Evolutionary conservation across 2,329 filamentous ascomycete genomes (phyloP), one percentile per base, ranked within the genome.

Genomic region (Fusarium lateritium): DNA sequence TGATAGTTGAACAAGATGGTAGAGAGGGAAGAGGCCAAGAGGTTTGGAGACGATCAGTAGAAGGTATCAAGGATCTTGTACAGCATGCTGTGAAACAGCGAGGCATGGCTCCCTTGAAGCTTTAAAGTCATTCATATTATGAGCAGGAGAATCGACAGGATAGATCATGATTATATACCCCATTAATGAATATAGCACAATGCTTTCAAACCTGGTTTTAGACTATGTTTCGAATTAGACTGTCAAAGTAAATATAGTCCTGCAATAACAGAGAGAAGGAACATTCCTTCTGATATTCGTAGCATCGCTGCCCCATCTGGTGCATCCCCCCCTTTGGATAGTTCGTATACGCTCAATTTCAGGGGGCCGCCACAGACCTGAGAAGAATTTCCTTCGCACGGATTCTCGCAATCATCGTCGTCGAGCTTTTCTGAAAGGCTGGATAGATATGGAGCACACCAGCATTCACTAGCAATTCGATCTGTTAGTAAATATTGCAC

Each of bases 81-180:
- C 87, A 90, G 73, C 75, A 75, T 21, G 89, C 89, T 8, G 83
- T 91, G 24, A 76, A 73, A 70, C 78, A 85, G 50, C 82, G 89
- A 63, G 90, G 89, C 0, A 76, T 92, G 62, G 86, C 84, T 19
- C 78, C 78, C 13, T 80, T 91, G 78, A 82, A 84, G 57, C 81
- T 89, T 63, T 83, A 69, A 75, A 51, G 42, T 31, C 33, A 33
- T 24, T 17, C 9, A 19, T 31, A 42, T 28, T 56, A 21, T 33
- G 19, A n/a, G 42, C 44, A 43, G 31, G 31, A 44, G 34, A 19
- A 31, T 42, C n/a, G 24, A 21, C 28, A 58, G 50, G 51, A 55
- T 56, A 60, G 31, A 38, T 44, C 26, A 68, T 56, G 51, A 56
- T 39, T 21, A 42, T 68, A 70, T 68, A 61, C 54, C 54, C 57